These are phyloP conservation scores for Asterella californica DNA, from an alignment of 225 moss, liverwort and hornwort genomes.

Conservation along the genomic window DNA sequence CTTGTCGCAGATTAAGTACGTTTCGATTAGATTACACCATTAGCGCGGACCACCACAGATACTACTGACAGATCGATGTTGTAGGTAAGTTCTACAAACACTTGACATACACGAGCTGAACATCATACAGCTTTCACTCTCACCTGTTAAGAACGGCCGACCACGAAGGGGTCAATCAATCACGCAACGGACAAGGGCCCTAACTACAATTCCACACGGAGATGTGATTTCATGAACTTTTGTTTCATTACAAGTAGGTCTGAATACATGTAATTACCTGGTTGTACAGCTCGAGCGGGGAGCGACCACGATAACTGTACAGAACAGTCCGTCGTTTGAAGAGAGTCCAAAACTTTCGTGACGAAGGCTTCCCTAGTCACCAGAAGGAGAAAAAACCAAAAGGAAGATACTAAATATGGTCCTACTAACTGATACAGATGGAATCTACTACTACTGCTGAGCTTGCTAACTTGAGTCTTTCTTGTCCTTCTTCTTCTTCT, in stretches of 20 bases:
- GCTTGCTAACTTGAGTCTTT: conserved; percentile 18
- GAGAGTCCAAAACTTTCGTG: conserved; percentile 12
- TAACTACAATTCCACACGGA: not conserved
- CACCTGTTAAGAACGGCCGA: no score
- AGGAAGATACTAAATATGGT: not conserved
- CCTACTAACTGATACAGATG: conserved; percentile 5
- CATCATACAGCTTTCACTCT: no score
- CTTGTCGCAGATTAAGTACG: no score
- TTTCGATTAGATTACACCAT: no score
- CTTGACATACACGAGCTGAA: no score
- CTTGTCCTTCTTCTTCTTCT: conserved; percentile 36
- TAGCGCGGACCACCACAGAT: no score
- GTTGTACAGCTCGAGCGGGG: conserved; percentile 7
- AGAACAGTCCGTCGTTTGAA: conserved; percentile 1
- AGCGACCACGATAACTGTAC: not conserved
- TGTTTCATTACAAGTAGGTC: not conserved
- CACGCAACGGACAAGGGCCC: no score
- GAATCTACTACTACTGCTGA: not conserved
- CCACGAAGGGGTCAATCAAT: no score
- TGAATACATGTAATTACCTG: conserved; percentile 7
- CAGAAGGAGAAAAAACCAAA: not conserved
- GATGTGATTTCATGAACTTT: not conserved
- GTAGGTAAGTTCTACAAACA: no score
- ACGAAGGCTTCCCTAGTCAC: conserved; percentile 3
- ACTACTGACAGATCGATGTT: no score